Conservation (phyloP, 2,329 filamentous ascomycete species). For the Geosmithia flava region DNA sequence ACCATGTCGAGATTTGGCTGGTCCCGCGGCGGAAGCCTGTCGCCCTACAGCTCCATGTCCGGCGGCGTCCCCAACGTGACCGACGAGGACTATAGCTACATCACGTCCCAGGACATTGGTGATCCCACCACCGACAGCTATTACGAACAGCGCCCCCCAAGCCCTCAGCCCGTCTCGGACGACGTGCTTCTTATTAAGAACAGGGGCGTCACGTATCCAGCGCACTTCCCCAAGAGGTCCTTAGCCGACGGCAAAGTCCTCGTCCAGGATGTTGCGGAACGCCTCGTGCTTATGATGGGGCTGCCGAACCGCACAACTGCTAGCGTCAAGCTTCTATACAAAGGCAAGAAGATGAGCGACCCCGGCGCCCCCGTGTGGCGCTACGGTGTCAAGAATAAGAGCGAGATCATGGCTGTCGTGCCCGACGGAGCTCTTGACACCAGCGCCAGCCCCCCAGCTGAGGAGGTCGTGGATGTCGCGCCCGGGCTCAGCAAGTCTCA, state of each 20-base stretch:
- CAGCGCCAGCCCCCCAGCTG: constrained; percentile 23
- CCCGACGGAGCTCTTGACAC: constrained; percentile 21
- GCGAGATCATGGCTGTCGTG: constrained; percentile 42
- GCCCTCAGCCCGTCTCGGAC: constrained; percentile 29
- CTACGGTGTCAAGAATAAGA: constrained; percentile 49
- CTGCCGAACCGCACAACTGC: constrained; percentile 38
- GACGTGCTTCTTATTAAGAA: constrained; percentile 61
- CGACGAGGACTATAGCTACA: constrained; percentile 71
- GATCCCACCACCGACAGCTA: constrained; percentile 22
- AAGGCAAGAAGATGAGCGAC: constrained; percentile 59
- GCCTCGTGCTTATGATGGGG: constrained; percentile 55
- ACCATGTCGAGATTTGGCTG: constrained; percentile 45
- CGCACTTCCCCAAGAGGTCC: constrained; percentile 62
- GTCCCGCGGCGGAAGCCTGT: constrained; percentile 31
- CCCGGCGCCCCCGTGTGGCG: constrained; percentile 42
- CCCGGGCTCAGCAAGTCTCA: constrained; percentile 14
- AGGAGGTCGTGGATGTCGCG: constrained; percentile 30
- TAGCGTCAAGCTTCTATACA: constrained; percentile 58
- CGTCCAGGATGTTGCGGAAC: constrained; percentile 53
- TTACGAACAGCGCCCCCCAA: constrained; percentile 21
- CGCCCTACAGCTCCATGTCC: constrained; percentile 36
- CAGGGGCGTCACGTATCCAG: constrained; percentile 51
- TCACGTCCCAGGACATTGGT: constrained; percentile 63
- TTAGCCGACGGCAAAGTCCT: constrained; percentile 63
- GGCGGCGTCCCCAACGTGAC: constrained; percentile 49